These are phyloP conservation scores for Handroanthus guayacan DNA, from an alignment of 257 asterid genomes.

Conservation along the genomic window DNA sequence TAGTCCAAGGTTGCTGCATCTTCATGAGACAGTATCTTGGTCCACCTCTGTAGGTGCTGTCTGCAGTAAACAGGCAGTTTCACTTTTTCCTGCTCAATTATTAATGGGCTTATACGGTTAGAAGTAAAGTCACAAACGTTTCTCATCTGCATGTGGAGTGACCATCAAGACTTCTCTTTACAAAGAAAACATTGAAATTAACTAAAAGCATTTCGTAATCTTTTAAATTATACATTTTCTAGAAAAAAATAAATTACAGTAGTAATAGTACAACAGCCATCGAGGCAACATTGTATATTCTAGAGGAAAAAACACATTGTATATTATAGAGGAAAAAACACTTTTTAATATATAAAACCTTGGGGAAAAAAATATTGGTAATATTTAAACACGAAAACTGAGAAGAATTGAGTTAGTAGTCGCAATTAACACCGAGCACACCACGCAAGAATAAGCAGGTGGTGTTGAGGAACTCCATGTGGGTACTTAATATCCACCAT, in stretches of 20 bases:
- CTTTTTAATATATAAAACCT: neutral
- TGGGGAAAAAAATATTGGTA: neutral
- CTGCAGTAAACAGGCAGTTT: neutral
- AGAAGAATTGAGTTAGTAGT: neutral
- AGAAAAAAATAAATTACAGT: neutral
- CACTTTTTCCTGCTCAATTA: too few relatives aligned
- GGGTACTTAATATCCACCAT: neutral
- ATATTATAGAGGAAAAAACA: too few relatives aligned
- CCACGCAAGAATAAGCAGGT: neutral
- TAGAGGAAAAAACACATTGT: neutral
- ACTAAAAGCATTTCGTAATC: too few relatives aligned
- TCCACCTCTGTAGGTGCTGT: slow-evolving; percentile 26
- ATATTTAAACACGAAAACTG: neutral
- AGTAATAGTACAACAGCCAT: neutral
- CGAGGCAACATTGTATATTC: neutral
- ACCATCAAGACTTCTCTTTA: too few relatives aligned
- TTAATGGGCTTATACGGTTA: too few relatives aligned
- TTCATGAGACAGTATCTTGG: slow-evolving; percentile 19
- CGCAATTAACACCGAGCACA: neutral
- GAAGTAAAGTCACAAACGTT: too few relatives aligned
- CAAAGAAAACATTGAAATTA: too few relatives aligned
- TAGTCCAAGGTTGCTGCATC: slow-evolving; percentile 18
- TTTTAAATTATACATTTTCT: too few relatives aligned
- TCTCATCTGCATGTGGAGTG: too few relatives aligned
- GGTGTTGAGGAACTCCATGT: neutral